Conservation (phyloP, 2,329 filamentous ascomycete genomes). For the Hypoxylon sp. region DNA sequence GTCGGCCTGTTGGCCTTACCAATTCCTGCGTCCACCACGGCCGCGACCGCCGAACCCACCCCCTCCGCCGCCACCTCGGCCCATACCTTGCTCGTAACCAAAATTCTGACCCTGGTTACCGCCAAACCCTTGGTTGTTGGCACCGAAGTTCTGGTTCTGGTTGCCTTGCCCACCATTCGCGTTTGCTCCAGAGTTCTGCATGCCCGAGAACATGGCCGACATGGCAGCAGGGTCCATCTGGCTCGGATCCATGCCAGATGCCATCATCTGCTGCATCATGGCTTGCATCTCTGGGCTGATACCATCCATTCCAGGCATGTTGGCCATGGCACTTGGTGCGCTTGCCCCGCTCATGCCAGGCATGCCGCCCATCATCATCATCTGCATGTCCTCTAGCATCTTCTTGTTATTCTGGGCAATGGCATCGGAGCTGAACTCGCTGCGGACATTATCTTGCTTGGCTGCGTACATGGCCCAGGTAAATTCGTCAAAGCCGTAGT, state of each 20-base stretch:
- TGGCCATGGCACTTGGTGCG: constrained; percentile 44
- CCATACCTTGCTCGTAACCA: constrained; percentile 49
- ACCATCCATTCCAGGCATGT: constrained; percentile 68
- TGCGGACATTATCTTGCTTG: constrained; percentile 82
- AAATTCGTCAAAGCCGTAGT: constrained; percentile 98
- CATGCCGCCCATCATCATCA: constrained; percentile 71
- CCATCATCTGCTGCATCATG: constrained; percentile 77
- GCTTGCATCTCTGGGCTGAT: constrained; percentile 72
- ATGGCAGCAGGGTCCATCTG: constrained; percentile 70
- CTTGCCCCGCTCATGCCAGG: constrained; percentile 49
- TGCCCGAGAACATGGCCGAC: constrained; percentile 67
- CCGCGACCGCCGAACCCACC: constrained; percentile 43
- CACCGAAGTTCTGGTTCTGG: constrained; percentile 62
- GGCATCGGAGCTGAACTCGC: constrained; percentile 75
- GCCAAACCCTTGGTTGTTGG: constrained; percentile 57
- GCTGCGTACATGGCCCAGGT: constrained; percentile 95
- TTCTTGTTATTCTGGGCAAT: constrained; percentile 76
- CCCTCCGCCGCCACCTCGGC: constrained; percentile 43
- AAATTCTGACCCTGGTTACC: constrained; percentile 62
- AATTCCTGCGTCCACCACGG: constrained; percentile 45
- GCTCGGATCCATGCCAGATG: constrained; percentile 69
- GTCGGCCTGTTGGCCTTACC: too few species aligned
- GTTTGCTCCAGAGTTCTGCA: constrained; percentile 58
- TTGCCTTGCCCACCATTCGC: constrained; percentile 55
- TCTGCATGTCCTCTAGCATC: constrained; percentile 75